A percentile compares a stretch with the other conserved stretches of the same genome.
phyloP scores from a whole-genome alignment of 768 basidiomycete genomes.

The Leucocoprinus sp. region DNA sequence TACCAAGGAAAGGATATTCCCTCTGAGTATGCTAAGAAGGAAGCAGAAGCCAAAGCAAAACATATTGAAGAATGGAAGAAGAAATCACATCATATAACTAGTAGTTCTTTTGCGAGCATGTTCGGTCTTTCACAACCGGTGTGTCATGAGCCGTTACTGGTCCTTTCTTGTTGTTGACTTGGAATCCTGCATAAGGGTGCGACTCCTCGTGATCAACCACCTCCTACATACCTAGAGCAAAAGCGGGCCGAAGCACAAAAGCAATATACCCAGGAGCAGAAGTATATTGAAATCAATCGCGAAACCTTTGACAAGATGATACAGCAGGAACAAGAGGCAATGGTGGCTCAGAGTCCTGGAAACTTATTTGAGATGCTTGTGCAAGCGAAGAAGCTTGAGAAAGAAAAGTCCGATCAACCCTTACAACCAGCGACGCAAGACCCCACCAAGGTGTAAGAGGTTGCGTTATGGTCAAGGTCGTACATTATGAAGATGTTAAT shows the following conservation, averaged over 20 bases:
- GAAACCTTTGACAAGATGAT: slow-evolving; percentile 19
- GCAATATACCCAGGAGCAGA: slow-evolving; percentile 42
- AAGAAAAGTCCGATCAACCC: neutral
- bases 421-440: neutral
- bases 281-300: slow-evolving; percentile 37
- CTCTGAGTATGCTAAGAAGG: slow-evolving; percentile 80
- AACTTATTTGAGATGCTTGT: slow-evolving; percentile 43
- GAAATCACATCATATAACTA: slow-evolving; percentile 25
- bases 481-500: neutral
- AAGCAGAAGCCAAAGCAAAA: slow-evolving; percentile 70
- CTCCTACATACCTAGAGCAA: slow-evolving; percentile 45
- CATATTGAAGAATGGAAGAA: slow-evolving; percentile 80
- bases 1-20: slow-evolving; percentile 88
- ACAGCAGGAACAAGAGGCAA: slow-evolving; percentile 27
- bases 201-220: slow-evolving; percentile 23
- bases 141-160: slow-evolving; percentile 3
- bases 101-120: slow-evolving; percentile 28
- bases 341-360: slow-evolving; percentile 35
- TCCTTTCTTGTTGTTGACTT: neutral
- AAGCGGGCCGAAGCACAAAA: slow-evolving; percentile 44
- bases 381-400: slow-evolving; percentile 14
- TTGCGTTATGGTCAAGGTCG: neutral
- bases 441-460: slow-evolving; percentile 1
- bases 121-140: slow-evolving; percentile 30
- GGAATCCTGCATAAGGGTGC: slow-evolving; percentile 13